Evolutionary conservation across 2,329 filamentous ascomycete species (phyloP).

Genomic region (Aspergillus persii): DNA sequence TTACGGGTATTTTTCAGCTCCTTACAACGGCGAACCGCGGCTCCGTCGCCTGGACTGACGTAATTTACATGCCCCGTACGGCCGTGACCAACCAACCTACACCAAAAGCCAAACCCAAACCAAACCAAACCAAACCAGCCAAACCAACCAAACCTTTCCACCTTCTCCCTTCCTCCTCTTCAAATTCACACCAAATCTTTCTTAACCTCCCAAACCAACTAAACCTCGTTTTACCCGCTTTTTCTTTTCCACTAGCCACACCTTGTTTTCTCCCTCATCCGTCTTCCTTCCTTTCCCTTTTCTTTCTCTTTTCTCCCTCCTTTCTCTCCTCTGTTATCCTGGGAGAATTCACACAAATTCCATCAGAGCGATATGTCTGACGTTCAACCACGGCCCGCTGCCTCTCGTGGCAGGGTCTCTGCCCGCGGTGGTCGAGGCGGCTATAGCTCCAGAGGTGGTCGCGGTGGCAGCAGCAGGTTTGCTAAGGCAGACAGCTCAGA

Average conservation of each 20-base stretch:
- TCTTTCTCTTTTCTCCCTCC: slow-evolving; percentile 27
- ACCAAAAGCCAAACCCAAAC: not conserved
- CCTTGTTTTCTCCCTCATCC: slow-evolving; percentile 28
- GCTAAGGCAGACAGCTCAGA: slow-evolving; percentile 73
- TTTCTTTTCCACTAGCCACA: slow-evolving; percentile 30
- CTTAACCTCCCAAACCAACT: slow-evolving; percentile 25
- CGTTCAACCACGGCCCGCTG: slow-evolving; percentile 78
- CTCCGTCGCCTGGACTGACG: no score
- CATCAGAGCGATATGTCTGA: slow-evolving; percentile 76
- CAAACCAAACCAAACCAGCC: not conserved
- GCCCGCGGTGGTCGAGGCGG: slow-evolving; percentile 80
- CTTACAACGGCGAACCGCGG: no score
- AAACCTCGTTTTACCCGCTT: slow-evolving; percentile 27
- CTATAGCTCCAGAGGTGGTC: slow-evolving; percentile 66
- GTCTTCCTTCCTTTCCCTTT: slow-evolving; percentile 25
- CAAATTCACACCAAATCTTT: slow-evolving; percentile 19
- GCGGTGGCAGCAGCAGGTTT: slow-evolving; percentile 63
- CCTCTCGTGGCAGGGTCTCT: slow-evolving; percentile 85
- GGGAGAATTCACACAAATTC: slow-evolving; percentile 25
- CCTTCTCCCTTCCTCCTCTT: slow-evolving; percentile 12
- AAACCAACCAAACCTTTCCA: slow-evolving; percentile 4
- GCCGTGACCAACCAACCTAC: not conserved
- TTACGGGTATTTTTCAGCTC: no score
- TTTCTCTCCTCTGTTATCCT: slow-evolving; percentile 20
- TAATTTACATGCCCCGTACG: no score